These are phyloP conservation scores for Neckera pumila DNA, from an alignment of 225 moss, liverwort and hornwort species.

Conservation along the genomic window DNA sequence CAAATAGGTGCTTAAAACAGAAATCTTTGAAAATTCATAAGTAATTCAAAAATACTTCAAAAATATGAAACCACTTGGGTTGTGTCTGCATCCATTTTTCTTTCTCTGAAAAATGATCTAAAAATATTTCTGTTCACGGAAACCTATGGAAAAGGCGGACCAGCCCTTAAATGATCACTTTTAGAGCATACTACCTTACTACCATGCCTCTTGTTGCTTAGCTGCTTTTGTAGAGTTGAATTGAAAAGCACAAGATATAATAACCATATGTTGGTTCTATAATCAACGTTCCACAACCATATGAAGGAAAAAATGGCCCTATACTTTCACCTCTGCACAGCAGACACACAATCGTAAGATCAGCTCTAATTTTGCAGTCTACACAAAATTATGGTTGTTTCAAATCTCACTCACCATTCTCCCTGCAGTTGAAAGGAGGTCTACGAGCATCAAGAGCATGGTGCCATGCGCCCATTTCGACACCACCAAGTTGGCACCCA, in stretches of 20 bases:
- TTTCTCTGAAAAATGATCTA: too few relatives aligned
- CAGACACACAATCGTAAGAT: not conserved
- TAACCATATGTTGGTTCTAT: not conserved
- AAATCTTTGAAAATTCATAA: too few relatives aligned
- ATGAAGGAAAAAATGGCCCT: not conserved
- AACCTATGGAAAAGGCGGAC: too few relatives aligned
- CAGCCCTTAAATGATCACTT: too few relatives aligned
- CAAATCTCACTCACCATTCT: not conserved
- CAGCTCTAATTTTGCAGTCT: not conserved
- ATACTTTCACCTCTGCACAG: not conserved
- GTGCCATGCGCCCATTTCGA: not conserved
- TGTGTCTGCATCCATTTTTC: too few relatives aligned
- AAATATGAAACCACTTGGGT: too few relatives aligned
- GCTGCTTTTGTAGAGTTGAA: not conserved
- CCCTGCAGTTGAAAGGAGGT: not conserved
- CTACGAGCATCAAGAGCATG: not conserved
- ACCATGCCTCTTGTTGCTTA: not conserved
- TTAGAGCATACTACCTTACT: too few relatives aligned
- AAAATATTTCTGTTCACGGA: too few relatives aligned
- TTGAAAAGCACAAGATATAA: not conserved
- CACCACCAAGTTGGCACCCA: not conserved
- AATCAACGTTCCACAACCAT: not conserved
- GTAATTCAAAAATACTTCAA: too few relatives aligned
- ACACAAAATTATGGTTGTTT: not conserved
- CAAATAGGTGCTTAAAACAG: too few relatives aligned